A percentile compares a stretch with the other conserved stretches of the same genome.
Evolutionary conservation across 1,139 yeast species (phyloP).

Genomic region (Hansenula anomala): DNA sequence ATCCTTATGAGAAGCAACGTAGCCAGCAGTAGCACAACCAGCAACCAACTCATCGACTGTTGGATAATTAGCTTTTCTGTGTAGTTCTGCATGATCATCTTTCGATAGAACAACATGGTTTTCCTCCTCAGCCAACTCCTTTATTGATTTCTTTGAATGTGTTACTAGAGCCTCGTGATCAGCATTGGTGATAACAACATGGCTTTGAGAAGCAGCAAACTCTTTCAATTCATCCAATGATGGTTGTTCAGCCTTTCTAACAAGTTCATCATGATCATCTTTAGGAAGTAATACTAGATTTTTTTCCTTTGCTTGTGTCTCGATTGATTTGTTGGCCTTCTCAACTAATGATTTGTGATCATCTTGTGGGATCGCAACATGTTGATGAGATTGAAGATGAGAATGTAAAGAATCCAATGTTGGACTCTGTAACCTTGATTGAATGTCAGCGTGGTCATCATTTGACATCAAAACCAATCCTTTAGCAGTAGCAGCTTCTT

Average conservation of each 20-base stretch:
- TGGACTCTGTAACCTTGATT: constrained; percentile 29
- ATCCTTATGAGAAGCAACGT: constrained; percentile 21
- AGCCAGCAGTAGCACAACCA: constrained; percentile 27
- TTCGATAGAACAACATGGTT: constrained; percentile 27
- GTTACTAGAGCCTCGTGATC: constrained; percentile 11
- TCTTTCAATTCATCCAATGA: constrained; percentile 30
- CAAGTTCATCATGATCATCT: constrained; percentile 25
- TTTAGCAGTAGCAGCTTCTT: constrained; percentile 18
- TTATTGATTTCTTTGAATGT: constrained; percentile 24
- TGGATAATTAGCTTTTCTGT: constrained; percentile 28
- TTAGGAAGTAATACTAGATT: constrained; percentile 27
- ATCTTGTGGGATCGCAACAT: constrained; percentile 20
- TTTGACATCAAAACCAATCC: constrained; percentile 27
- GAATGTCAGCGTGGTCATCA: constrained; percentile 25
- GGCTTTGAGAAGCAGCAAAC: constrained; percentile 25
- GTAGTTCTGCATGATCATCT: constrained; percentile 25
- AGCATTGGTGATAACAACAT: constrained; percentile 21
- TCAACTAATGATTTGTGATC: constrained; percentile 23
- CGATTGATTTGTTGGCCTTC: constrained; percentile 27
- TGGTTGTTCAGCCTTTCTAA: constrained; percentile 28
- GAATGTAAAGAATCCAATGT: constrained; percentile 28
- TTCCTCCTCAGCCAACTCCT: constrained; percentile 28
- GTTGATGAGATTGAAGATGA: constrained; percentile 9
- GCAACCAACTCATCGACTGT: constrained; percentile 29
- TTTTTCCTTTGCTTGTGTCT: constrained; percentile 27